Evolutionary conservation across 225 moss, liverwort and hornwort species (phyloP).

Genomic region (Pseudoscleropodium purum): DNA sequence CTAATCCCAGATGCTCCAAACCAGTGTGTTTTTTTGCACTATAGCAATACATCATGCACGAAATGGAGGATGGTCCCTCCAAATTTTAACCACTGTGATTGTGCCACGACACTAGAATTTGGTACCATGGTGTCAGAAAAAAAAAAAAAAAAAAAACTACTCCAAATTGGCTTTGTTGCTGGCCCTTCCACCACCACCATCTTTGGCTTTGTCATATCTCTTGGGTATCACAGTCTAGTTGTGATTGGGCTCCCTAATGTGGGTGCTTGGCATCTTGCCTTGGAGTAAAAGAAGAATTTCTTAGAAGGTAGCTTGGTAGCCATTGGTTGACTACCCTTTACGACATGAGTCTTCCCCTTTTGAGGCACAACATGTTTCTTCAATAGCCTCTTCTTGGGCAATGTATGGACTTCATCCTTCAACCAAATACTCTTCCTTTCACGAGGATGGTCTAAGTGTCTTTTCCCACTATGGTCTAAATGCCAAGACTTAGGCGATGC

Average conservation of each 20-base stretch:
- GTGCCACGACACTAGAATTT: too few species aligned
- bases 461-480: background rate
- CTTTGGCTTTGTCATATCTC: background rate
- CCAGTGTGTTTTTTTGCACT: too few species aligned
- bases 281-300: background rate
- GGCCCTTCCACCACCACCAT: background rate
- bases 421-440: too few species aligned
- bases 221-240: background rate
- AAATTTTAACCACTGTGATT: too few species aligned
- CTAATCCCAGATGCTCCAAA: background rate
- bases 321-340: background rate
- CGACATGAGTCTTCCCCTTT: background rate
- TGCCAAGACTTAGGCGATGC: background rate
- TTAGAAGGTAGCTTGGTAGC: too few species aligned
- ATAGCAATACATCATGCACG: too few species aligned
- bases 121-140: too few species aligned
- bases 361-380: background rate
- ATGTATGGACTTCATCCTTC: background rate
- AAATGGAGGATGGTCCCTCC: too few species aligned
- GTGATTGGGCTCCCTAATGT: background rate
- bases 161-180: background rate
- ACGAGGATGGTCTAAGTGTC: accelerated
- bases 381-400: too few species aligned
- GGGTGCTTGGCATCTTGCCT: background rate
- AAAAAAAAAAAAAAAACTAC: too few species aligned